Conservation (phyloP, 2,329 filamentous ascomycete genomes). For the Daldinia eschscholtzii region DNA sequence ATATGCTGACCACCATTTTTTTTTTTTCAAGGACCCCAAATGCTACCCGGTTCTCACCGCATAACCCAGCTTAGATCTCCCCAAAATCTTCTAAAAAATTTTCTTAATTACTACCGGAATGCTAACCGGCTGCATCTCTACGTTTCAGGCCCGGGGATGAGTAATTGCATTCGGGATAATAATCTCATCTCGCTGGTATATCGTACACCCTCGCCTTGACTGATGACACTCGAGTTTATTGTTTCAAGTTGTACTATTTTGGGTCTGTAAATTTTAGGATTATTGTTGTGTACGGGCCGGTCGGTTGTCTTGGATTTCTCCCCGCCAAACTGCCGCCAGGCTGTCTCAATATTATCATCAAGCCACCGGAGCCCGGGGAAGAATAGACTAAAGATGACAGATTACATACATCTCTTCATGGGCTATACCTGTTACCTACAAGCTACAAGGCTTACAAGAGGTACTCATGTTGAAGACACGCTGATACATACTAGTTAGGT, state of each 20-base stretch:
- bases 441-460: too few relatives aligned
- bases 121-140: constrained; percentile 16
- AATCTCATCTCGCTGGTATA: constrained; percentile 11
- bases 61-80: neutral
- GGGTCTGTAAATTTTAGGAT: constrained; percentile 7
- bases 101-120: constrained; percentile 21
- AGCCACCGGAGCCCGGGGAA: neutral
- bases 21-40: constrained; percentile 10
- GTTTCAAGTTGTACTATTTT: constrained; percentile 37
- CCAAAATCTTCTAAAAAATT: neutral
- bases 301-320: neutral
- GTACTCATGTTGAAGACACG: too few relatives aligned
- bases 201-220: constrained; percentile 9
- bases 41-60: constrained; percentile 8
- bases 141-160: constrained; percentile 12
- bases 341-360: neutral
- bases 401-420: neutral
- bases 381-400: neutral
- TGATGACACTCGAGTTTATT: constrained; percentile 3
- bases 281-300: constrained; percentile 8
- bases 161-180: neutral
- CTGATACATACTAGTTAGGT: neutral
- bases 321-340: neutral
- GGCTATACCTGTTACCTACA: too few relatives aligned
- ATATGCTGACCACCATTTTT: constrained; percentile 32